phyloP scores from a whole-genome alignment of 371 early-diverging fungal genomes.

The Apophysomyces sp. region DNA sequence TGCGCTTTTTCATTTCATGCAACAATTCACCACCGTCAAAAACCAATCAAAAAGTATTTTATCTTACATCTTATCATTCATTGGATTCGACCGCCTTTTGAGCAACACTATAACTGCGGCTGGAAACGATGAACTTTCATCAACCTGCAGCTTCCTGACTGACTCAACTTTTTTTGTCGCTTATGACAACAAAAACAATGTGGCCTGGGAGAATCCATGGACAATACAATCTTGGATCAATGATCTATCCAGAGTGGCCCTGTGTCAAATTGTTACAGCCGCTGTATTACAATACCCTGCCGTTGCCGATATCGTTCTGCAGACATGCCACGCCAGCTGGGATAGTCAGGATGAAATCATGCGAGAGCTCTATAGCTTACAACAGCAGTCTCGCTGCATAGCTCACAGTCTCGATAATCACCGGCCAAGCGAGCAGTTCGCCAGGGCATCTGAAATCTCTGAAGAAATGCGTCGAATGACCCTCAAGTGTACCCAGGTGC shows the following conservation, averaged over 20 bases:
- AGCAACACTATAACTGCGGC: neutral
- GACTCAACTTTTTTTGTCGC: slow-evolving; percentile 18
- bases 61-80: slow-evolving; percentile 8
- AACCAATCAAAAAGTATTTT: slow-evolving; percentile 7
- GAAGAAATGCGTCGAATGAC: slow-evolving; percentile 20
- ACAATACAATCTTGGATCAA: slow-evolving; percentile 22
- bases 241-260: slow-evolving; percentile 24
- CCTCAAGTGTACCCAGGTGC: slow-evolving; percentile 14
- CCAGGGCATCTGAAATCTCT: slow-evolving; percentile 21
- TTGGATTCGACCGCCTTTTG: slow-evolving; percentile 7
- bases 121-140: slow-evolving; percentile 14
- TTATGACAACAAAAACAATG: neutral
- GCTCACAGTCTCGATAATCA: slow-evolving; percentile 26
- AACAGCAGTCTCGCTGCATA: slow-evolving; percentile 14
- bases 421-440: slow-evolving; percentile 37
- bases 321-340: neutral
- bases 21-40: neutral
- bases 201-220: slow-evolving; percentile 9
- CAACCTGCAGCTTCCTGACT: slow-evolving; percentile 22
- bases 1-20: slow-evolving; percentile 5
- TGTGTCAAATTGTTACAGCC: slow-evolving; percentile 28
- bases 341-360: slow-evolving; percentile 4
- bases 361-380: slow-evolving; percentile 11
- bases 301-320: neutral
- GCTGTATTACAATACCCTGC: slow-evolving; percentile 8